Base-by-base conservation (phyloP, 169 alveolate genomes). In the Plasmodium vivax region DNA sequence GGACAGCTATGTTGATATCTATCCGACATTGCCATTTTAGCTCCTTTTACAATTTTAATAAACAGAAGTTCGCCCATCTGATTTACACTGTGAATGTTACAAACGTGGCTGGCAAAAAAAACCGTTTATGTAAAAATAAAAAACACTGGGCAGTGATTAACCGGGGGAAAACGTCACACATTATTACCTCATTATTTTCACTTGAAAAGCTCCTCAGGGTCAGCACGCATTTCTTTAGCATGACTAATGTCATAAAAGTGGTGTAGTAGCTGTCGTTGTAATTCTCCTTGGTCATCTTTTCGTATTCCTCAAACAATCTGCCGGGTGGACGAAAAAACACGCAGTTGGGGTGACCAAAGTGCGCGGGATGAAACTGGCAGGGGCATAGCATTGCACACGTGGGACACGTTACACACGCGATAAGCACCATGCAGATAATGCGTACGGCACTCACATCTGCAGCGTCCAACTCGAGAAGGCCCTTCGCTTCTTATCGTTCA, bases 401-500 rank as follows among this genome's bases (percentile, higher is more conserved):
- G 14, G 47, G n/a, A 38, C 51, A 62, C 10, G 51, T 41, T 51
- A 84, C 36, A 56, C 23, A 9, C 19, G n/a, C 16, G 41, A 19
- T 80, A 9, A 2, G 62, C 38, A 47, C 32, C 47, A 27, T 6
- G 56, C 45, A 43, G 16, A 16, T 19, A 54, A 83, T 36, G 45
- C 43, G 51, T 7, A 58, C 27, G 73, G 32, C 16, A 77, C 81
- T 80, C 58, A 90, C 94, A 90, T 90, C 80, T 90, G 94, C 23
- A 90, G 43, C 12, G 94, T 90, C 94, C 94, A 90, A 56, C 94
- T 90, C 32, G 94, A 90, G 82, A 90, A 90, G 71, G 94, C 88
- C 73, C 90, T 79, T 68, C 94, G 81, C 82, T 81, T 80, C 73
- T 41, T 79, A 38, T 90, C 94, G 72, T 90, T 80, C 38, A 90